Percentiles rank a stretch among this genome's conserved stretches.
Conservation (phyloP, 306 rosid genomes). For the Trifolium subterraneum region DNA sequence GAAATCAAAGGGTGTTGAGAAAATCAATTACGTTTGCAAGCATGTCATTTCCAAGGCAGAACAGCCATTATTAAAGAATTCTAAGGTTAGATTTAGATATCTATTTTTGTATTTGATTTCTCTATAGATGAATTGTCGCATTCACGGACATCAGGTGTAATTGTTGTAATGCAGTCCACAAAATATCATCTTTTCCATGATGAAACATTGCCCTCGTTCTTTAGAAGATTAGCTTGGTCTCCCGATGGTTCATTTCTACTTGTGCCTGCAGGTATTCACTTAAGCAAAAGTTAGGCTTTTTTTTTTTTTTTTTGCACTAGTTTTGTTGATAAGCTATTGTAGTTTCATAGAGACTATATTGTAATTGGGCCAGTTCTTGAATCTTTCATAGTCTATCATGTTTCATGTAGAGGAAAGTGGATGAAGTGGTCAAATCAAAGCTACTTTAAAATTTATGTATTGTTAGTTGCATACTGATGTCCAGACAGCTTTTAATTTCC, state of each 20-base stretch:
- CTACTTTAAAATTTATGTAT: constrained; percentile 1
- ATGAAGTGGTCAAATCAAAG: constrained; percentile 33
- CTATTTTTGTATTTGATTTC: constrained; percentile 30
- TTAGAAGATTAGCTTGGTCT: constrained; percentile 95
- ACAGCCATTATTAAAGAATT: constrained; percentile 60
- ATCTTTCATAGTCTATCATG: constrained; percentile 8
- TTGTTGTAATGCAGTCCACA: constrained; percentile 58
- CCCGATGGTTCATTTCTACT: constrained; percentile 94
- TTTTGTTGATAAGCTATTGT: constrained; percentile 33
- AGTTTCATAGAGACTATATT: constrained; percentile 5
- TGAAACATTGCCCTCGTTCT: constrained; percentile 92
- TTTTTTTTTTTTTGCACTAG: constrained; percentile 26
- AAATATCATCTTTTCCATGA: constrained; percentile 87
- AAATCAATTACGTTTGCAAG: constrained; percentile 71
- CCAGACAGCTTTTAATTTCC: neutral
- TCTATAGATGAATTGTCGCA: constrained; percentile 29
- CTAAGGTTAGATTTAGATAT: constrained; percentile 61
- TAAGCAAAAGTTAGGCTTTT: constrained; percentile 23
- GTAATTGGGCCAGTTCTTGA: constrained; percentile 11
- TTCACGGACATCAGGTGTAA: constrained; percentile 37
- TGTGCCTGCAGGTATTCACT: constrained; percentile 86
- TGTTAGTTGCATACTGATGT: constrained; percentile 23
- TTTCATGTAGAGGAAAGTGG: constrained; percentile 33
- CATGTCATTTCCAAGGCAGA: constrained; percentile 83
- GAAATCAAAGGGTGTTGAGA: constrained; percentile 69